Conservation (phyloP, 345 rosid species). For the Pseudoturritis turrita region DNA sequence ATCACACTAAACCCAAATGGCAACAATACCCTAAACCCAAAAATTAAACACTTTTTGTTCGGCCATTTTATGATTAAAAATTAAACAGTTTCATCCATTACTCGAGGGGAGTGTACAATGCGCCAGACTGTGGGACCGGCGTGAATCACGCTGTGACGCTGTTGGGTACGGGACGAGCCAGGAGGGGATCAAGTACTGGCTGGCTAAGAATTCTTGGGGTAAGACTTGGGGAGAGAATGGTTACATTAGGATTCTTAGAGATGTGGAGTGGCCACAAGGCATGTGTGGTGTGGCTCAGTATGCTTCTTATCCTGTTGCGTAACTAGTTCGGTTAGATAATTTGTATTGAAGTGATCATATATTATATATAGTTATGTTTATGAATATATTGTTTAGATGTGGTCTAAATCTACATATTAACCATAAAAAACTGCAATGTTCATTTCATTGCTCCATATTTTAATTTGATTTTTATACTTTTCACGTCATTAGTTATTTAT, state of each 20-base stretch:
- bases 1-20: too few species aligned
- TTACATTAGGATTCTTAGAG: slow-evolving; percentile 48
- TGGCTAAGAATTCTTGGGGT: slow-evolving; percentile 70
- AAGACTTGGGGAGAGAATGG: slow-evolving; percentile 52
- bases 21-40: too few species aligned
- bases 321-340: not conserved
- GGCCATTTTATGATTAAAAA: too few species aligned
- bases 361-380: not conserved
- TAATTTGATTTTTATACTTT: too few species aligned
- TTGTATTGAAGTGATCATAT: not conserved
- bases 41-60: too few species aligned
- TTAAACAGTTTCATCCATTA: slow-evolving; percentile 38
- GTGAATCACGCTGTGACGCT: slow-evolving; percentile 46
- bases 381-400: not conserved
- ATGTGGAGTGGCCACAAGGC: slow-evolving; percentile 37
- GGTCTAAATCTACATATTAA: not conserved
- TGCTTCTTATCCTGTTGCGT: slow-evolving; percentile 37
- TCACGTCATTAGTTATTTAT: too few species aligned
- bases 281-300: slow-evolving; percentile 49
- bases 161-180: slow-evolving; percentile 51
- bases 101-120: slow-evolving; percentile 39
- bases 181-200: slow-evolving; percentile 48
- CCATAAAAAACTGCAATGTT: not conserved
- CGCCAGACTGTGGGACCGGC: slow-evolving; percentile 31
- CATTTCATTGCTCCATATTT: not conserved